These are phyloP conservation scores for Myxozyma nipponensis DNA, from an alignment of 805 yeast species.

Conservation along the genomic window DNA sequence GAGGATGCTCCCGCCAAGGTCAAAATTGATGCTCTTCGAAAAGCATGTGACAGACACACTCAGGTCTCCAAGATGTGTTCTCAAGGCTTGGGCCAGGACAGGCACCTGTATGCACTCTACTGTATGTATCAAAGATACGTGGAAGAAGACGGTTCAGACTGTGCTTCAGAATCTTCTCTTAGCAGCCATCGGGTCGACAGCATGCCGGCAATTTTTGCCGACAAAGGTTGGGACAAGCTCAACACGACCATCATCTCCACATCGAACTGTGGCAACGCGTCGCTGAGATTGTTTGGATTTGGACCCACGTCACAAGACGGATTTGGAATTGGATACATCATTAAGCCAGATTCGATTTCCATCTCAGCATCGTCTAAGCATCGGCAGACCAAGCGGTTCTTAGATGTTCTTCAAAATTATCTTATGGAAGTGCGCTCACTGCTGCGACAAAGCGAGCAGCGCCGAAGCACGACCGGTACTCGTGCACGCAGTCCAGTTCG, in stretches of 20 bases:
- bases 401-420: conserved; percentile 62
- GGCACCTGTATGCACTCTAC: conserved; percentile 82
- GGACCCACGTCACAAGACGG: conserved; percentile 91
- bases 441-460: conserved; percentile 32
- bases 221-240: conserved; percentile 81
- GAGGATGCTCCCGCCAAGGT: conserved; percentile 58
- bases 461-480: conserved; percentile 23
- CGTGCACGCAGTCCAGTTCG: conserved; percentile 30
- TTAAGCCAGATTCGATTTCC: conserved; percentile 72
- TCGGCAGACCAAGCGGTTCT: conserved; percentile 77
- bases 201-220: conserved; percentile 75
- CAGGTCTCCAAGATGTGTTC: conserved; percentile 65
- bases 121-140: conserved; percentile 67
- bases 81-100: conserved; percentile 82
- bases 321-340: conserved; percentile 88
- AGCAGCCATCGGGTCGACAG: not conserved
- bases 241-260: conserved; percentile 78
- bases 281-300: conserved; percentile 80
- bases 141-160: conserved; percentile 28
- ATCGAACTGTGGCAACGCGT: conserved; percentile 89
- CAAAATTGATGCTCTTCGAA: conserved; percentile 56
- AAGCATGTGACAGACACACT: conserved; percentile 70
- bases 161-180: not conserved
- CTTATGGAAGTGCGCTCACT: conserved; percentile 54
- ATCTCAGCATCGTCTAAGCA: conserved; percentile 83